phyloP scores from a whole-genome alignment of 345 rosid genomes.

The Adansonia digitata region DNA sequence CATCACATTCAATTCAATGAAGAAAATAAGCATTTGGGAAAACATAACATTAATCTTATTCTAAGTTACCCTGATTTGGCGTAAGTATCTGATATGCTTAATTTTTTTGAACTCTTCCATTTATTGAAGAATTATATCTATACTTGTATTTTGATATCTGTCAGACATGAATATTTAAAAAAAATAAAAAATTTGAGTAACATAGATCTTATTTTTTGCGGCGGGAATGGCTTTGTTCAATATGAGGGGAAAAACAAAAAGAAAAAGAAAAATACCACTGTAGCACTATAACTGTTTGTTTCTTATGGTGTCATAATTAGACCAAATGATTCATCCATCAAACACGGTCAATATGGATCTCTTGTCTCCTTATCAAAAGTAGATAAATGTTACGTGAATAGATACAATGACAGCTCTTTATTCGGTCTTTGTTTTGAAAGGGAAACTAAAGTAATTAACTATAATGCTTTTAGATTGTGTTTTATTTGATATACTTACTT shows the following conservation, averaged over 20 bases:
- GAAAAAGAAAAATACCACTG: neutral
- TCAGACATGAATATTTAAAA: no score
- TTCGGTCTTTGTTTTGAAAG: neutral
- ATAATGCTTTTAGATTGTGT: neutral
- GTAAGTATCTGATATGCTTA: no score
- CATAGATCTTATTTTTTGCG: neutral
- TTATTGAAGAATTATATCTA: no score
- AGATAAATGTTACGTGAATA: neutral
- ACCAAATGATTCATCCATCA: neutral
- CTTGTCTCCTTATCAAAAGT: neutral
- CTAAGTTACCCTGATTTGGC: neutral
- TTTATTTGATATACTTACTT: neutral
- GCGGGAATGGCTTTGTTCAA: neutral
- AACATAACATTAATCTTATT: neutral
- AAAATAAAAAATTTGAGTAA: no score
- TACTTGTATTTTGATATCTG: no score
- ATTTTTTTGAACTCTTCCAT: no score
- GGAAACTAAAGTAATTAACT: neutral
- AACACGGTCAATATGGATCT: neutral
- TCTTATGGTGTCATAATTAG: neutral
- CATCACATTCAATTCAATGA: neutral
- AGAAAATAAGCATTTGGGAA: neutral
- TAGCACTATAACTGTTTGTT: neutral
- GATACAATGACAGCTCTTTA: neutral
- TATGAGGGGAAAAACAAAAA: neutral